Conservation (phyloP, 1,284 basidiomycete genomes). For the Puccinia triticina region DNA sequence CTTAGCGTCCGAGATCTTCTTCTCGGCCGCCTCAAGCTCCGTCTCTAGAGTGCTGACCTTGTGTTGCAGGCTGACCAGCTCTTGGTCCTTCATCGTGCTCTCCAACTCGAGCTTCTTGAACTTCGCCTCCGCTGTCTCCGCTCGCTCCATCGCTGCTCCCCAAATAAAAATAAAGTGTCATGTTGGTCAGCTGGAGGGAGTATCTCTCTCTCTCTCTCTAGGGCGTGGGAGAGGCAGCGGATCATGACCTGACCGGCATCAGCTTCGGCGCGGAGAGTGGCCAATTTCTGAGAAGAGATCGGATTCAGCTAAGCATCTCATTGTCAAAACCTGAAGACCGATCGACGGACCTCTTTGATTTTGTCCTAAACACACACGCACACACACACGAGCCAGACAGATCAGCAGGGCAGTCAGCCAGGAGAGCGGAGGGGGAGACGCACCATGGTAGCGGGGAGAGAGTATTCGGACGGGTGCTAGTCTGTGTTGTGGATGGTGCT, state of each 20-base stretch:
- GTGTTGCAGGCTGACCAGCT: slow-evolving; percentile 80
- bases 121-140: slow-evolving; percentile 58
- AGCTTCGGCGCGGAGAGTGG: slow-evolving; percentile 78
- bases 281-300: slow-evolving; percentile 63
- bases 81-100: slow-evolving; percentile 82
- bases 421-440: background rate
- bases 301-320: background rate
- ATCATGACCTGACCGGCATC: slow-evolving; percentile 78
- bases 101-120: slow-evolving; percentile 70
- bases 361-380: slow-evolving; percentile 62
- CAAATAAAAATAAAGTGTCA: background rate
- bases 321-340: too few relatives aligned
- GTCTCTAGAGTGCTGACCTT: slow-evolving; percentile 72
- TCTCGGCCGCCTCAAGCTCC: slow-evolving; percentile 77
- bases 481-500: background rate
- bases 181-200: too few relatives aligned
- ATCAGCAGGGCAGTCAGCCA: background rate
- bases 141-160: slow-evolving; percentile 56
- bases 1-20: slow-evolving; percentile 75
- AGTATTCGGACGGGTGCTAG: background rate
- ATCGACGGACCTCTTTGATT: slow-evolving; percentile 65
- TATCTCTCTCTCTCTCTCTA: too few relatives aligned
- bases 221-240: slow-evolving; percentile 63
- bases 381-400: background rate
- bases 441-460: background rate